Percentiles rank a stretch among this genome's conserved stretches.
Evolutionary conservation across 345 rosid species (phyloP).

Genomic region (Passiflora organensis): DNA sequence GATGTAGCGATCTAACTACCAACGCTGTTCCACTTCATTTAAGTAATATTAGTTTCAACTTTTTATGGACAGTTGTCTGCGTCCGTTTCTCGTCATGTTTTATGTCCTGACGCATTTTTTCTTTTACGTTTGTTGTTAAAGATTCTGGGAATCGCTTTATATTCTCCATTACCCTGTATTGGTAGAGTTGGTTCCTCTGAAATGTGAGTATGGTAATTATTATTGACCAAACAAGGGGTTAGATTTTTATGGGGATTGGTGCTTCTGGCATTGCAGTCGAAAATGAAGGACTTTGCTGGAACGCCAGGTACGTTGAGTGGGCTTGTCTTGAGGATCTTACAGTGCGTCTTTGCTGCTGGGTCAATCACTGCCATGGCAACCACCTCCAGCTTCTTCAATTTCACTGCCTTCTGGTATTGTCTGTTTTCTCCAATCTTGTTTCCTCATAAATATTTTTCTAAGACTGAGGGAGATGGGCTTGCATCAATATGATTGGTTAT

Average conservation of each 20-base stretch:
- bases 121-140: not conserved
- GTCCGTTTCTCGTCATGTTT: too few relatives aligned
- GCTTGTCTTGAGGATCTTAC: conserved; percentile 55
- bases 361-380: conserved; percentile 68
- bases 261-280: not conserved
- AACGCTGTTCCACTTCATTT: too few relatives aligned
- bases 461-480: not conserved
- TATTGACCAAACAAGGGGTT: conserved; percentile 2
- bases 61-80: too few relatives aligned
- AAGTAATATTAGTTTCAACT: too few relatives aligned
- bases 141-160: too few relatives aligned
- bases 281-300: conserved; percentile 76
- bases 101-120: too few relatives aligned
- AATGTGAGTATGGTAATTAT: conserved; percentile 4
- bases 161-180: too few relatives aligned
- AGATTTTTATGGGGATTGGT: conserved; percentile 2
- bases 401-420: conserved; percentile 77
- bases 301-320: conserved; percentile 76
- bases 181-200: not conserved
- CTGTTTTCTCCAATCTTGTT: not conserved
- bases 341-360: conserved; percentile 67
- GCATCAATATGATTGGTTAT: too few relatives aligned
- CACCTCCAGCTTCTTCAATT: conserved; percentile 47
- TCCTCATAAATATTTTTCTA: not conserved
- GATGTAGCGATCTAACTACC: too few relatives aligned